Conservation (phyloP, 306 rosid genomes). For the Quercus rubra region DNA sequence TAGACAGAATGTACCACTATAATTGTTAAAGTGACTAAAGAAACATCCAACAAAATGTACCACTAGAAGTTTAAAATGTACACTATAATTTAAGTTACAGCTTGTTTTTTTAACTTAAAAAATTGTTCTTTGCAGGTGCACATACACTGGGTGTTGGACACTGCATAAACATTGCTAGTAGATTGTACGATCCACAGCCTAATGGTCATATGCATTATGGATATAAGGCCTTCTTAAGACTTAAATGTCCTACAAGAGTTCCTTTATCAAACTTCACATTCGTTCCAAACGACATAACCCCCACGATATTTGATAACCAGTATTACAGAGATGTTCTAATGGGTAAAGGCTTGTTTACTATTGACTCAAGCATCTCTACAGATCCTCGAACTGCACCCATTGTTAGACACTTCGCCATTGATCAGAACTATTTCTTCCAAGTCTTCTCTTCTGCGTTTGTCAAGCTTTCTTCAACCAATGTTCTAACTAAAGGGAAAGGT, state of each 20-base stretch:
- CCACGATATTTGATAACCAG: conserved; percentile 32
- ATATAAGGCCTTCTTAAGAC: conserved; percentile 22
- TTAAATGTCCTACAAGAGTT: conserved; percentile 28
- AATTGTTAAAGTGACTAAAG: no score
- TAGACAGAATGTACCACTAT: no score
- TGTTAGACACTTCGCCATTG: conserved; percentile 31
- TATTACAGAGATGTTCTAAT: conserved; percentile 30
- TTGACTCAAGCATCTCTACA: conserved; percentile 34
- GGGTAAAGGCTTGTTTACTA: conserved; percentile 39
- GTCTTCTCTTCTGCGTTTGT: conserved; percentile 49
- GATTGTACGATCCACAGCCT: conserved; percentile 22
- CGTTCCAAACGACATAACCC: conserved; percentile 34
- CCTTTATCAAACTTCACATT: conserved; percentile 39
- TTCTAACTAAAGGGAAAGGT: conserved; percentile 30
- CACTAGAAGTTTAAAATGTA: no score
- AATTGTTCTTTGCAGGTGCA: conserved; percentile 33
- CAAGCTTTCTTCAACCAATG: conserved; percentile 41
- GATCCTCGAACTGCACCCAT: conserved; percentile 39
- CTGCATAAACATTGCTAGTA: conserved; percentile 34
- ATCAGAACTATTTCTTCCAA: conserved; percentile 33
- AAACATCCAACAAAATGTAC: no score
- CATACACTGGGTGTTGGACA: conserved; percentile 48
- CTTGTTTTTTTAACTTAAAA: no score
- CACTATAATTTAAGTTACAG: no score
- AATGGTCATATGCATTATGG: conserved; percentile 14